A percentile compares a stretch with the other conserved stretches of the same genome.
phyloP scores from a whole-genome alignment of 768 basidiomycete species.

The Termitomyces sp. region DNA sequence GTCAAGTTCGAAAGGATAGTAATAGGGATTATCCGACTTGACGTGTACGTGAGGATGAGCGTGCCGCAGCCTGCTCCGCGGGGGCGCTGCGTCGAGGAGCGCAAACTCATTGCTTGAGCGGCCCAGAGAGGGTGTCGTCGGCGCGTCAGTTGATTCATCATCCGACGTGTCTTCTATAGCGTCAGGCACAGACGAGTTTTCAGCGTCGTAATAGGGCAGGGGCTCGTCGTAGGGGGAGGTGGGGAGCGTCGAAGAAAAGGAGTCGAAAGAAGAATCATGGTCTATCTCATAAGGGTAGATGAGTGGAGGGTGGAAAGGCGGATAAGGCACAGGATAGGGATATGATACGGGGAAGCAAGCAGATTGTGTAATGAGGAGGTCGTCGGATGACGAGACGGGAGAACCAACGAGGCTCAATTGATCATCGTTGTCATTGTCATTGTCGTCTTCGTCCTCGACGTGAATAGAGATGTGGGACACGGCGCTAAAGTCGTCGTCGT shows the following conservation, averaged over 20 bases:
- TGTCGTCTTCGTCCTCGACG: constrained; percentile 55
- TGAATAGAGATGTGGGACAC: constrained; percentile 40
- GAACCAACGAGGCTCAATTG: constrained; percentile 57
- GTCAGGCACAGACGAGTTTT: constrained; percentile 69
- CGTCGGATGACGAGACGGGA: constrained; percentile 75
- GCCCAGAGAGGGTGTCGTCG: constrained; percentile 54
- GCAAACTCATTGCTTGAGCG: constrained; percentile 53
- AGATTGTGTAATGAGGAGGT: constrained; percentile 47
- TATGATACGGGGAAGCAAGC: constrained; percentile 44
- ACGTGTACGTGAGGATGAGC: constrained; percentile 56
- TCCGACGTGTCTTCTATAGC: constrained; percentile 82
- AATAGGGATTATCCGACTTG: constrained; percentile 52
- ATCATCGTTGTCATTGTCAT: constrained; percentile 31
- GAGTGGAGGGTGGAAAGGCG: constrained; percentile 50
- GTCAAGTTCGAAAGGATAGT: constrained; percentile 64
- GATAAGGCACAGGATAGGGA: constrained; percentile 69
- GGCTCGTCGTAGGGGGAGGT: constrained; percentile 34
- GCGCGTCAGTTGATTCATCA: constrained; percentile 69
- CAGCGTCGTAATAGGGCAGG: constrained; percentile 62
- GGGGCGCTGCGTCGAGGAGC: constrained; percentile 44
- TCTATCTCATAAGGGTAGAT: constrained; percentile 46
- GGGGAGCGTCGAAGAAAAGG: constrained; percentile 33
- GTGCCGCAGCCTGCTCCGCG: constrained; percentile 42
- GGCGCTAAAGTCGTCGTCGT: constrained; percentile 48
- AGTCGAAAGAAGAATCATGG: constrained; percentile 30